Conservation (phyloP, 805 yeast genomes). For the Cyberlindnera misumaiensis region DNA sequence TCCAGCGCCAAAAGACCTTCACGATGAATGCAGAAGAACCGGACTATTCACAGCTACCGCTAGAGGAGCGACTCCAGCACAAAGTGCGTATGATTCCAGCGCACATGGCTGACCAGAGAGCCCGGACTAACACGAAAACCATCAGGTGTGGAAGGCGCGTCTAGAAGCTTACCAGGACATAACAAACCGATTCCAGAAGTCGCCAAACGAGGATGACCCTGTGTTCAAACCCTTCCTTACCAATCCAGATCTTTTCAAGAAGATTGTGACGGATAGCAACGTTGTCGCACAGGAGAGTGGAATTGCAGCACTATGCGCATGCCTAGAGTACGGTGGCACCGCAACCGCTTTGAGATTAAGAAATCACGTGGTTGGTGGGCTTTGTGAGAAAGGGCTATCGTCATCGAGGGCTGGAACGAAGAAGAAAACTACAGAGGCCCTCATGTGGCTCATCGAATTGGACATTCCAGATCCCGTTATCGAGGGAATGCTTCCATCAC, state of each 20-base stretch:
- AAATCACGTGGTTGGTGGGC: constrained; percentile 34
- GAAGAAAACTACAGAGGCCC: constrained; percentile 52
- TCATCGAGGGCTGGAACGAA: constrained; percentile 74
- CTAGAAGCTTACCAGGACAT: constrained; percentile 70
- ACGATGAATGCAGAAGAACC: constrained; percentile 14
- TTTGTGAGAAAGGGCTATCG: constrained; percentile 78
- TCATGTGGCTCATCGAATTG: constrained; percentile 57
- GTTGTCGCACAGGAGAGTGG: constrained; percentile 92
- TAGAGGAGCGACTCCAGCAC: constrained; percentile 34
- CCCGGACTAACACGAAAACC: constrained; percentile 8
- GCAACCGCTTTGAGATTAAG: constrained; percentile 35
- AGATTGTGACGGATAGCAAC: constrained; percentile 67
- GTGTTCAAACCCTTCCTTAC: constrained; percentile 44
- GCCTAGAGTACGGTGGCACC: constrained; percentile 51
- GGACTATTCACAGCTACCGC: constrained; percentile 18
- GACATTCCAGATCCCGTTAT: constrained; percentile 60
- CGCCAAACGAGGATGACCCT: constrained; percentile 49
- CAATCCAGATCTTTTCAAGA: constrained; percentile 49
- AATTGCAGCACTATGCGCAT: constrained; percentile 44
- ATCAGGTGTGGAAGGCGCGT: constrained; percentile 73
- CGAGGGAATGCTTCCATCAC: constrained; percentile 57
- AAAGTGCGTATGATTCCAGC: constrained; percentile 36
- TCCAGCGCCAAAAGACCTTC: no score
- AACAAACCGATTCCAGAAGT: constrained; percentile 40
- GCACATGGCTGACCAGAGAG: not conserved